phyloP scores from a whole-genome alignment of 768 basidiomycete genomes.

The Daedalea quercina region DNA sequence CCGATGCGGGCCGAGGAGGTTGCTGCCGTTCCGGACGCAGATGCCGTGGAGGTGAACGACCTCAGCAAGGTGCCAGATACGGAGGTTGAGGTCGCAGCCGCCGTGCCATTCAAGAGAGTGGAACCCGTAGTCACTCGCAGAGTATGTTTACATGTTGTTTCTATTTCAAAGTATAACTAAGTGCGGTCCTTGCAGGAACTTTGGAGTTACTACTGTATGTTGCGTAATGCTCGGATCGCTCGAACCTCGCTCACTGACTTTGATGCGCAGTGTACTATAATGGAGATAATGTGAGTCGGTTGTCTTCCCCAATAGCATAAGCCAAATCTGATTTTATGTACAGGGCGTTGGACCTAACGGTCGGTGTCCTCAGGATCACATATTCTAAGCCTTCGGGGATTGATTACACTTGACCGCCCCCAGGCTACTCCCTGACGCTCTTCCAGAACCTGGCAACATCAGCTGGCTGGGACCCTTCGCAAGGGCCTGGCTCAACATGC shows the following conservation, averaged over 20 bases:
- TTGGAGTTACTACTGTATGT: slow-evolving; percentile 75
- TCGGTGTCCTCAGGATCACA: slow-evolving; percentile 6
- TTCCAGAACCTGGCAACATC: slow-evolving; percentile 68
- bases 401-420: slow-evolving; percentile 37
- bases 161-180: too few species aligned
- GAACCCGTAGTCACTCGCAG: slow-evolving; percentile 66
- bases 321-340: not conserved
- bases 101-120: slow-evolving; percentile 21
- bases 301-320: not conserved
- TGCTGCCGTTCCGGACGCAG: not conserved
- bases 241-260: not conserved
- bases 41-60: not conserved
- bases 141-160: slow-evolving; percentile 7
- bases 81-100: slow-evolving; percentile 1
- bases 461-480: slow-evolving; percentile 69
- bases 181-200: slow-evolving; percentile 38
- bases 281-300: slow-evolving; percentile 61
- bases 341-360: slow-evolving; percentile 65
- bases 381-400: not conserved
- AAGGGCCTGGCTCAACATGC: slow-evolving; percentile 69
- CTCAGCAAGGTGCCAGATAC: not conserved
- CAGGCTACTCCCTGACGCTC: slow-evolving; percentile 62
- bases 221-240: not conserved
- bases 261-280: slow-evolving; percentile 63
- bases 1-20: not conserved